A percentile compares a stretch with the other conserved stretches of the same genome.
Evolutionary conservation across 371 early-diverging fungal genomes (phyloP).

Genomic region (Racocetra persica): DNA sequence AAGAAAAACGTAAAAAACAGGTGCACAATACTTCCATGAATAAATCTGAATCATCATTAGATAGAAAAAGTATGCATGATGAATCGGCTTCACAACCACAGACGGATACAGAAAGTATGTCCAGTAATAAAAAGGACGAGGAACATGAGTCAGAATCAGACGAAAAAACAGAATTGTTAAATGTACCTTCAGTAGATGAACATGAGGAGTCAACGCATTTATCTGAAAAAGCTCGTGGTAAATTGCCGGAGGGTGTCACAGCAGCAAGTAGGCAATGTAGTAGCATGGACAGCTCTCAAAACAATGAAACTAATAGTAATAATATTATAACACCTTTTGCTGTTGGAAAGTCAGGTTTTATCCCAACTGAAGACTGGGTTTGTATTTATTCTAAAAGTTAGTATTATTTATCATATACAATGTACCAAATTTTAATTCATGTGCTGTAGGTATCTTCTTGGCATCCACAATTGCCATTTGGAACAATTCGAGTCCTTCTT

Average conservation of each 20-base stretch:
- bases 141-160: slow-evolving; percentile 10
- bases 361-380: slow-evolving; percentile 59
- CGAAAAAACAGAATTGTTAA: slow-evolving; percentile 16
- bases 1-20: slow-evolving; percentile 39
- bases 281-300: background rate
- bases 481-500: slow-evolving; percentile 45
- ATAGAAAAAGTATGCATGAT: background rate
- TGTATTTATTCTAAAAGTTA: background rate
- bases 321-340: slow-evolving; percentile 47
- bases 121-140: slow-evolving; percentile 21
- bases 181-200: background rate
- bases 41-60: background rate
- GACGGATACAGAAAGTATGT: slow-evolving; percentile 4
- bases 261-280: slow-evolving; percentile 15
- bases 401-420: background rate
- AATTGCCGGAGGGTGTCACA: slow-evolving; percentile 49
- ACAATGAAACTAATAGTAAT: background rate
- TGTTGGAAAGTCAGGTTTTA: slow-evolving; percentile 56
- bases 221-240: slow-evolving; percentile 58
- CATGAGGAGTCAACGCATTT: slow-evolving; percentile 28
- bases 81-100: background rate
- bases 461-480: slow-evolving; percentile 50
- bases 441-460: slow-evolving; percentile 45
- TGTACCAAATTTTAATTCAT: background rate
- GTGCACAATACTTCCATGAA: background rate